phyloP scores from a whole-genome alignment of 352 stramenopile genomes.

The Phytophthora fragariae region DNA sequence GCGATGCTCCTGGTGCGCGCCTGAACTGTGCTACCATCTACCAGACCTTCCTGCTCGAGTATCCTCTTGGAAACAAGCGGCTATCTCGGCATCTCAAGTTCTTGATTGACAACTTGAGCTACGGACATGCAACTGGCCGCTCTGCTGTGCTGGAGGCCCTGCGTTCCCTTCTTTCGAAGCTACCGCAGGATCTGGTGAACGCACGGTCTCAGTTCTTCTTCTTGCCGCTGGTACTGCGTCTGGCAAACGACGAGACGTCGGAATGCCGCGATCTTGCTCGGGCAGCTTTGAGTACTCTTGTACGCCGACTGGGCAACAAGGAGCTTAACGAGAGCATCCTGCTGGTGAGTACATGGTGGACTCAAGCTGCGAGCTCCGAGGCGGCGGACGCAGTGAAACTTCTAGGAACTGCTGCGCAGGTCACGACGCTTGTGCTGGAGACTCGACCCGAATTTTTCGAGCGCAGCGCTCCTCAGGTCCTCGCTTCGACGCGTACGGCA shows the following conservation, averaged over 20 bases:
- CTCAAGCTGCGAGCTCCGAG: conserved; percentile 48
- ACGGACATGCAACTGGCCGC: conserved; percentile 95
- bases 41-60: conserved; percentile 95
- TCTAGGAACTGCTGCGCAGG: conserved; percentile 72
- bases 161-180: conserved; percentile 89
- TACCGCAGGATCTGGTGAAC: conserved; percentile 93
- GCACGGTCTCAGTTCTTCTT: conserved; percentile 94
- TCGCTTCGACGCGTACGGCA: conserved; percentile 45
- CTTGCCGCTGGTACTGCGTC: conserved; percentile 95
- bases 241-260: conserved; percentile 95
- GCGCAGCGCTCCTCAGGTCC: conserved; percentile 56
- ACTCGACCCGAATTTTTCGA: conserved; percentile 82
- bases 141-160: conserved; percentile 92
- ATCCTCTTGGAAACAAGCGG: conserved; percentile 94
- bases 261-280: conserved; percentile 88
- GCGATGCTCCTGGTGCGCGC: conserved; percentile 88
- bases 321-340: conserved; percentile 90
- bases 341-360: conserved; percentile 91
- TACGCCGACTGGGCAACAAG: conserved; percentile 92
- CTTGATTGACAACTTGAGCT: conserved; percentile 96
- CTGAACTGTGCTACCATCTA: conserved; percentile 84
- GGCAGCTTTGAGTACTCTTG: conserved; percentile 82
- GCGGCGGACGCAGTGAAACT: conserved; percentile 56
- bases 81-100: conserved; percentile 95
- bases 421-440: conserved; percentile 77